Evolutionary conservation across 1,139 yeast genomes (phyloP).

Genomic region (Keqinozyma sinolaborantium): DNA sequence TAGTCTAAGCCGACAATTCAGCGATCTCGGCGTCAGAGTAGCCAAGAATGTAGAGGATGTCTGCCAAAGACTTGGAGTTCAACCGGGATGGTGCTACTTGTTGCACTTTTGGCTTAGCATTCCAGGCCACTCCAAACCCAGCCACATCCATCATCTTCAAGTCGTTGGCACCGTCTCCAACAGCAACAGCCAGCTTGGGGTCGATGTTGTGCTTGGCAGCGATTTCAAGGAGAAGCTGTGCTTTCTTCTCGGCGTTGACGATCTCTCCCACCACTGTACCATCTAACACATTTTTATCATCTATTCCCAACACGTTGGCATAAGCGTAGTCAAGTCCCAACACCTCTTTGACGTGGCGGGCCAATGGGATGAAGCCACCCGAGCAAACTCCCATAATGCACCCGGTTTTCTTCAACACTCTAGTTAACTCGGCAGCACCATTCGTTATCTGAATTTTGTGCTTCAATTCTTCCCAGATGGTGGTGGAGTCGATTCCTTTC

Average conservation of each 20-base stretch:
- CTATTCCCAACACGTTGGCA: slow-evolving; percentile 70
- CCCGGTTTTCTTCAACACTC: slow-evolving; percentile 58
- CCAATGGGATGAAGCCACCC: slow-evolving; percentile 93
- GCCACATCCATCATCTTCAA: slow-evolving; percentile 88
- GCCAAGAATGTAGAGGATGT: slow-evolving; percentile 80
- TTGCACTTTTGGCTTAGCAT: slow-evolving; percentile 93
- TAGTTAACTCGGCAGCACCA: slow-evolving; percentile 75
- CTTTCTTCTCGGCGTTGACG: slow-evolving; percentile 85
- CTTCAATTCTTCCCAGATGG: slow-evolving; percentile 78
- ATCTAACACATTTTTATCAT: slow-evolving; percentile 47
- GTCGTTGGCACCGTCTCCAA: slow-evolving; percentile 98
- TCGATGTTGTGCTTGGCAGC: slow-evolving; percentile 62
- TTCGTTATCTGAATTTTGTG: slow-evolving; percentile 67
- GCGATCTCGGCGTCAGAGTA: slow-evolving; percentile 57
- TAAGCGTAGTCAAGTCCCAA: slow-evolving; percentile 81
- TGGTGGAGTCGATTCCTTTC: slow-evolving; percentile 71
- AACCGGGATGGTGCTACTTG: slow-evolving; percentile 74
- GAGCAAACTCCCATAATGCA: slow-evolving; percentile 82
- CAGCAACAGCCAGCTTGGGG: slow-evolving; percentile 65
- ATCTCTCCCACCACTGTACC: slow-evolving; percentile 67
- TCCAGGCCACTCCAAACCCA: slow-evolving; percentile 96
- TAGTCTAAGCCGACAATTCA: slow-evolving; percentile 6
- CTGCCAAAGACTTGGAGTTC: slow-evolving; percentile 66
- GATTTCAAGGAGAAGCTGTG: slow-evolving; percentile 63
- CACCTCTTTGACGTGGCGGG: slow-evolving; percentile 63